A percentile compares a stretch with the other conserved stretches of the same genome.
Conservation (phyloP, 108 stramenopile genomes). For the Aurantiochytrium sp. region DNA sequence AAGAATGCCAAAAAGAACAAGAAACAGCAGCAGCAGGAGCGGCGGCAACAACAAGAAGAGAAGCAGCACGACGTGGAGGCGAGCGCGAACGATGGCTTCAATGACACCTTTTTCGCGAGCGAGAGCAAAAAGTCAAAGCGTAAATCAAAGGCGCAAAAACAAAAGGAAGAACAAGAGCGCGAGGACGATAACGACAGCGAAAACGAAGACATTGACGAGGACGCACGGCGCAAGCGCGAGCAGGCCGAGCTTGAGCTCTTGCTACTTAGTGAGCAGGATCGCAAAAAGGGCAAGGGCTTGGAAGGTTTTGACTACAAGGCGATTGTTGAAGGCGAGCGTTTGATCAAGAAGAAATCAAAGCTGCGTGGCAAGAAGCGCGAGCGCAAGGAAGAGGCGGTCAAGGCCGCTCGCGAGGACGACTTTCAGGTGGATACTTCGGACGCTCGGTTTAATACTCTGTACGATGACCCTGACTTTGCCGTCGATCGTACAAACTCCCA, state of each 20-base stretch:
- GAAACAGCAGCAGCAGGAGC: not conserved
- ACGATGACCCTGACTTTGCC: not conserved
- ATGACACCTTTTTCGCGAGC: not conserved
- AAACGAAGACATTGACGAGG: not conserved
- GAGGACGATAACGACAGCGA: not conserved
- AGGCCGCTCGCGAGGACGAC: not conserved
- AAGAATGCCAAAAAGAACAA: not conserved
- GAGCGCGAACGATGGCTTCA: not conserved
- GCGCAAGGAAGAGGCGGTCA: not conserved
- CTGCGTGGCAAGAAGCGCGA: not conserved
- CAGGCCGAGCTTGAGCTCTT: not conserved
- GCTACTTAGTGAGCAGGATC: not conserved
- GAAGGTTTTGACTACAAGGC: constrained; percentile 1
- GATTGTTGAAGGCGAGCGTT: not conserved
- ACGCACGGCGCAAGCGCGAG: not conserved
- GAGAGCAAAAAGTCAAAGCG: not conserved
- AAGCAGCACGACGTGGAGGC: not conserved
- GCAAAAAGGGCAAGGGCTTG: not conserved
- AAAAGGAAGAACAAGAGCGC: no score
- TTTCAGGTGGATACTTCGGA: not conserved
- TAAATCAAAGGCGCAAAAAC: not conserved
- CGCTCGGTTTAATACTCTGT: not conserved
- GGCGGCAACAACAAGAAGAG: not conserved
- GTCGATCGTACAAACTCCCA: constrained; percentile 1
- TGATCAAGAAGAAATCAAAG: not conserved